Percentiles rank a stretch among this genome's conserved stretches.
phyloP scores from a whole-genome alignment of 1,139 yeast species.

The Hanseniaspora sp. region DNA sequence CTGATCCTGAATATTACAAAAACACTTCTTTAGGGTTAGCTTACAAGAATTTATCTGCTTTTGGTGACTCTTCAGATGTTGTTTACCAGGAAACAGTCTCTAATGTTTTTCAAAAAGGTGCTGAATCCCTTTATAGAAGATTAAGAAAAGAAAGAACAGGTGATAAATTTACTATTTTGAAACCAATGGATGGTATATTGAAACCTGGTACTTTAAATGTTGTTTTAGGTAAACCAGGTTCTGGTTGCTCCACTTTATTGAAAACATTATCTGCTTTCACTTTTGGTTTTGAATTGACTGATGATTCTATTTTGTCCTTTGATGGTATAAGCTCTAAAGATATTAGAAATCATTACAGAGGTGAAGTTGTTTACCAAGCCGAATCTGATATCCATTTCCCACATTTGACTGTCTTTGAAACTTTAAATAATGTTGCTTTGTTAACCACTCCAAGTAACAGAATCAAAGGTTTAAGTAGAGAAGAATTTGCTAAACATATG shows the following conservation, averaged over 20 bases:
- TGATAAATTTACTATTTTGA: slow-evolving; percentile 43
- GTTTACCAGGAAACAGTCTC: slow-evolving; percentile 67
- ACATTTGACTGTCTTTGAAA: slow-evolving; percentile 59
- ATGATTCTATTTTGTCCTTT: slow-evolving; percentile 32
- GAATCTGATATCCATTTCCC: slow-evolving; percentile 67
- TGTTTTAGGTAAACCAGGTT: slow-evolving; percentile 73
- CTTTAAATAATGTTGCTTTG: slow-evolving; percentile 53
- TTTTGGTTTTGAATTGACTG: slow-evolving; percentile 54
- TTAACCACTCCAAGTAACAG: slow-evolving; percentile 59
- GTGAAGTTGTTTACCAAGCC: slow-evolving; percentile 63
- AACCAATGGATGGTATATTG: slow-evolving; percentile 49
- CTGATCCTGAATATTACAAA: slow-evolving; percentile 55
- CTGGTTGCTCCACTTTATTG: slow-evolving; percentile 72
- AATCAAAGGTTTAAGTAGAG: slow-evolving; percentile 47
- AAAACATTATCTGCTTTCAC: slow-evolving; percentile 62
- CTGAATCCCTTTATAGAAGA: slow-evolving; percentile 21
- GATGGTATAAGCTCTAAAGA: slow-evolving; percentile 43
- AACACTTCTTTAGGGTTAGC: slow-evolving; percentile 56
- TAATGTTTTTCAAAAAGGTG: slow-evolving; percentile 35
- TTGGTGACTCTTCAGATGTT: slow-evolving; percentile 65
- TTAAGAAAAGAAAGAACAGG: slow-evolving; percentile 24
- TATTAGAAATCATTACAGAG: slow-evolving; percentile 44
- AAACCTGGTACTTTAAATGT: slow-evolving; percentile 66
- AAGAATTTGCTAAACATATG: slow-evolving; percentile 48
- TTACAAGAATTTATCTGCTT: slow-evolving; percentile 57